phyloP scores from a whole-genome alignment of 2,329 filamentous ascomycete genomes.

The Colletotrichum sansevieriae region DNA sequence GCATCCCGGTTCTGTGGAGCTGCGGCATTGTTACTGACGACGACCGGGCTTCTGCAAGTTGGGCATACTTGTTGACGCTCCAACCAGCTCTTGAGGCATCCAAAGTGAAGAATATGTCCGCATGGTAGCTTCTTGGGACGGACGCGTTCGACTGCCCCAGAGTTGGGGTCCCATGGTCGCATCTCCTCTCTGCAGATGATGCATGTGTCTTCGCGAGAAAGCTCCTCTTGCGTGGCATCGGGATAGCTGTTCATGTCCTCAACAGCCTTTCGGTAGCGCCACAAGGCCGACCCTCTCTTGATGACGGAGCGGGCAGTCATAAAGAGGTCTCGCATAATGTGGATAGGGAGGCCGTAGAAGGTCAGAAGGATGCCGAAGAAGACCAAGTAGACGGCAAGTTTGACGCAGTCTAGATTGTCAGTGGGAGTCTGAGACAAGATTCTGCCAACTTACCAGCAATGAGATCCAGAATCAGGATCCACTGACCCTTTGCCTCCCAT shows the following conservation, averaged over 20 bases:
- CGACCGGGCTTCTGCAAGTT: constrained; percentile 89
- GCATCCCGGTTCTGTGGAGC: constrained; percentile 52
- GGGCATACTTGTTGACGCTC: constrained; percentile 98
- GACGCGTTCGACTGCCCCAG: constrained; percentile 82
- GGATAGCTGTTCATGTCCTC: constrained; percentile 95
- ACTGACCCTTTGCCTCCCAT: constrained; percentile 96
- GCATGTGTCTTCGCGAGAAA: constrained; percentile 89
- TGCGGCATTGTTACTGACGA: constrained; percentile 61
- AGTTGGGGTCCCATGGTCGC: constrained; percentile 76
- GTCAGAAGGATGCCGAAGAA: constrained; percentile 95
- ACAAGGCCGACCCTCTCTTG: constrained; percentile 87
- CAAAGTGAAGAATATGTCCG: constrained; percentile 93
- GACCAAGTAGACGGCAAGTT: constrained; percentile 86
- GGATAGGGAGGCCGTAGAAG: constrained; percentile 95
- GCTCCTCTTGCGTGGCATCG: constrained; percentile 89
- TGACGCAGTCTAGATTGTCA: constrained; percentile 79
- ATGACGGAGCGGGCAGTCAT: constrained; percentile 93
- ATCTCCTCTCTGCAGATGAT: constrained; percentile 99
- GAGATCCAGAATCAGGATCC: constrained; percentile 89
- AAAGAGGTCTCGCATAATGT: constrained; percentile 96
- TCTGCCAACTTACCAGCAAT: constrained; percentile 73
- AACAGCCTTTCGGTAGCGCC: constrained; percentile 91
- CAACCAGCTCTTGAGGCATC: constrained; percentile 95
- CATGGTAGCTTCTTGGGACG: constrained; percentile 97
- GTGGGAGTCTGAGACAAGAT: not conserved